Evolutionary conservation across 805 yeast genomes (phyloP).

Genomic region (Barnettozyma wickerhamii): DNA sequence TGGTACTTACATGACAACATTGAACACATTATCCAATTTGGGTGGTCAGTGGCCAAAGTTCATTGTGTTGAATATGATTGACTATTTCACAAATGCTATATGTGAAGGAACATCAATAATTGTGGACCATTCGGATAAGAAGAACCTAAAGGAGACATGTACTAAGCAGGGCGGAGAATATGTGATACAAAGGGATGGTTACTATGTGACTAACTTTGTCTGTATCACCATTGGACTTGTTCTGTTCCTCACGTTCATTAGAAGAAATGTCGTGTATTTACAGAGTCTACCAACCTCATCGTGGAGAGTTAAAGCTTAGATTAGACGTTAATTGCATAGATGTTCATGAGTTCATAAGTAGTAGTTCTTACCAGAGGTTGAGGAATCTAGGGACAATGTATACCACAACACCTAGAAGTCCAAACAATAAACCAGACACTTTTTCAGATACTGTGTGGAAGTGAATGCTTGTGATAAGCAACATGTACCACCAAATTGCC

Average conservation of each 20-base stretch:
- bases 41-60: slow-evolving; percentile 98
- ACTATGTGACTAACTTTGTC: slow-evolving; percentile 67
- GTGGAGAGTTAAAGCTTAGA: slow-evolving; percentile 52
- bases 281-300: slow-evolving; percentile 70
- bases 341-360: neutral
- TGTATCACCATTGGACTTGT: slow-evolving; percentile 66
- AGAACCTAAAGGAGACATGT: slow-evolving; percentile 47
- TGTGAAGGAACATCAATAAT: slow-evolving; percentile 38
- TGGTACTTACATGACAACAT: slow-evolving; percentile 96
- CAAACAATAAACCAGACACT: slow-evolving; percentile 62
- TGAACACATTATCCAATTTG: slow-evolving; percentile 85
- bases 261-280: slow-evolving; percentile 52
- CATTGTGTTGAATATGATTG: slow-evolving; percentile 76
- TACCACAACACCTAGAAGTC: slow-evolving; percentile 42
- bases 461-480: slow-evolving; percentile 74
- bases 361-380: neutral
- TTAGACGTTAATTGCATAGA: neutral
- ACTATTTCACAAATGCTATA: slow-evolving; percentile 61
- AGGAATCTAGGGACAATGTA: slow-evolving; percentile 37
- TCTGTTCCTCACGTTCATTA: slow-evolving; percentile 63
- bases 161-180: slow-evolving; percentile 51
- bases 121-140: slow-evolving; percentile 13
- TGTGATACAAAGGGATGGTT: slow-evolving; percentile 65
- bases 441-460: slow-evolving; percentile 83
- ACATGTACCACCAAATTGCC: slow-evolving; percentile 79